phyloP scores from a whole-genome alignment of 2,329 filamentous ascomycete genomes.

The Myriosclerotinia duriaeana region DNA sequence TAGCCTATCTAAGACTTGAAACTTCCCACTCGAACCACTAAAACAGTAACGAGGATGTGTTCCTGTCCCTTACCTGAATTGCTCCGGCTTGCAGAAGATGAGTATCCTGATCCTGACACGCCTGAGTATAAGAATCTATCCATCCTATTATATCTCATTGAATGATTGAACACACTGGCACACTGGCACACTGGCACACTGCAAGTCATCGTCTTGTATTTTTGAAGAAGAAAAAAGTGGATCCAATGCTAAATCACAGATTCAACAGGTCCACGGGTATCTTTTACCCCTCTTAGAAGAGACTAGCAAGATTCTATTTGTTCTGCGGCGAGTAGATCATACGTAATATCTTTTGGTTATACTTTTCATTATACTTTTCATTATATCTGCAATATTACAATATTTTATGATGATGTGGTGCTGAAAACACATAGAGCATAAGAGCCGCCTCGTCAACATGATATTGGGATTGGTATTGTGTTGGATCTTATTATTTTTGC shows the following conservation, averaged over 20 bases:
- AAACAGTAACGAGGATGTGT: constrained; percentile 18
- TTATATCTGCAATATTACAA: constrained; percentile 1
- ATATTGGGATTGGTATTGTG: neutral
- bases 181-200: too few species aligned
- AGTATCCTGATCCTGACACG: too few species aligned
- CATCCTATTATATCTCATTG: constrained; percentile 15
- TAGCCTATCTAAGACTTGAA: neutral
- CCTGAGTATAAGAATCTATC: too few species aligned
- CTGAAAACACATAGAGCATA: neutral
- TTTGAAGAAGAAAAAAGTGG: constrained; percentile 5
- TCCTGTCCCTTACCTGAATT: constrained; percentile 24
- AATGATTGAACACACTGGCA: too few species aligned
- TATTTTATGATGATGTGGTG: neutral
- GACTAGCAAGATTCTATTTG: constrained; percentile 13
- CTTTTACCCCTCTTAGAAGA: neutral
- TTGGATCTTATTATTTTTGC: constrained; percentile 6
- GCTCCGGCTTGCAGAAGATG: constrained; percentile 19
- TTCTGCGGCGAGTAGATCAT: neutral
- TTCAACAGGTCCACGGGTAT: neutral
- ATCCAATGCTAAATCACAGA: neutral
- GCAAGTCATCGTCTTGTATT: constrained; percentile 14
- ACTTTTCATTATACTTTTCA: too few species aligned
- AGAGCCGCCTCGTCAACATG: constrained; percentile 1
- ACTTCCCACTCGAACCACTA: constrained; percentile 6
- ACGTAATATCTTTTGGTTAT: too few species aligned